phyloP scores from a whole-genome alignment of 257 asterid species.

The Jacaranda copaia region DNA sequence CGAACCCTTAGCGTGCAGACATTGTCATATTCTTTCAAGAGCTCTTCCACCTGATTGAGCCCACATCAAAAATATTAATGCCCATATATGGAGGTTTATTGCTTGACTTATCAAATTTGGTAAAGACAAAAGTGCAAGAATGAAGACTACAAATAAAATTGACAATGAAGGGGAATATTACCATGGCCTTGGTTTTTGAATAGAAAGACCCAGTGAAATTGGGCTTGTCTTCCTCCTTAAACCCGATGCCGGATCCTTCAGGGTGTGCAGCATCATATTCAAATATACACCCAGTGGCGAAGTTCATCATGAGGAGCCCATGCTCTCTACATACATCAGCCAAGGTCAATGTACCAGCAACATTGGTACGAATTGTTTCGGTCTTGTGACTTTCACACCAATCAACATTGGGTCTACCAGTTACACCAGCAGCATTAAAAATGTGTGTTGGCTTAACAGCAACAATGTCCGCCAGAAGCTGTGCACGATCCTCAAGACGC shows the following conservation, averaged over 20 bases:
- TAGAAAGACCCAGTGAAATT: constrained; percentile 92
- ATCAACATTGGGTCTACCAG: constrained; percentile 98
- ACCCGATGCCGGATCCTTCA: constrained; percentile 93
- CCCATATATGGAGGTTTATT: neutral
- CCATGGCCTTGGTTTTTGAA: constrained; percentile 99
- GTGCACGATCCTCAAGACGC: constrained; percentile 78
- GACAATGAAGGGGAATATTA: constrained; percentile 40
- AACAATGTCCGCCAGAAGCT: constrained; percentile 66
- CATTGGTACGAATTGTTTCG: constrained; percentile 89
- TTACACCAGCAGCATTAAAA: constrained; percentile 96
- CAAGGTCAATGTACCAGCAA: constrained; percentile 87
- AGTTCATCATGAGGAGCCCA: constrained; percentile 75
- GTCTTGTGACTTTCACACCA: constrained; percentile 95
- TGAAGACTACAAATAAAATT: neutral
- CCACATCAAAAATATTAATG: constrained; percentile 29
- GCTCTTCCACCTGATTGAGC: constrained; percentile 82
- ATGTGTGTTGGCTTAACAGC: constrained; percentile 88
- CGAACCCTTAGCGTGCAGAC: constrained; percentile 96
- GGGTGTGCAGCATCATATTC: constrained; percentile 87
- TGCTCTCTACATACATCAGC: constrained; percentile 93
- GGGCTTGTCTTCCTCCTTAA: constrained; percentile 90
- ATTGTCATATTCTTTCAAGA: constrained; percentile 83
- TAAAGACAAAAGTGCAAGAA: neutral
- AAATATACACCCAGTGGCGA: constrained; percentile 95
- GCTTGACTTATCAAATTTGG: neutral